Percentiles rank a stretch among this genome's conserved stretches.
Evolutionary conservation across 495 filamentous ascomycete species (phyloP).

Genomic region (Penicillium daleae): DNA sequence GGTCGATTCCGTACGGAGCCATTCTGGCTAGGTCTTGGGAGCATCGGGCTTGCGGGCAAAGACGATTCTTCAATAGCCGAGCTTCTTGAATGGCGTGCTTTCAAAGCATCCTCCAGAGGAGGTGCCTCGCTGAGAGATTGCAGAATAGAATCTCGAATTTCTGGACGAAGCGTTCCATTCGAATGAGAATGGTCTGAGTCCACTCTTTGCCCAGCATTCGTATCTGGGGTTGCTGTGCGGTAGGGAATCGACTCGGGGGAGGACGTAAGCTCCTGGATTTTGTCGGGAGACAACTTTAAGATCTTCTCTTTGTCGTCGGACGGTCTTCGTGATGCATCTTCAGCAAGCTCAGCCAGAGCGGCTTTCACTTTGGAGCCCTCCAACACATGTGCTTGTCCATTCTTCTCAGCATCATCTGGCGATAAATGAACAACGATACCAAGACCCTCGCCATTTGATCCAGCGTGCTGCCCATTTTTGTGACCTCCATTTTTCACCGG

Average conservation of each 20-base stretch:
- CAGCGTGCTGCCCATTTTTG: background rate
- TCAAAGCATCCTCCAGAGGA: constrained; percentile 20
- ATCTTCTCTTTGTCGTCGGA: constrained; percentile 44
- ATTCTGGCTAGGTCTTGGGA: constrained; percentile 16
- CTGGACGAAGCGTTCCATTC: constrained; percentile 13
- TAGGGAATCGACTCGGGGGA: constrained; percentile 57
- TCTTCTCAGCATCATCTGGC: constrained; percentile 3
- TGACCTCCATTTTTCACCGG: background rate
- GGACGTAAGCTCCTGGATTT: constrained; percentile 60
- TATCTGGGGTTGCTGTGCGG: constrained; percentile 32
- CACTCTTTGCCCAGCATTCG: constrained; percentile 27
- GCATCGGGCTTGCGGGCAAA: constrained; percentile 25
- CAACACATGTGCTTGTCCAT: constrained; percentile 21
- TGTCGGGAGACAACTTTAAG: constrained; percentile 55
- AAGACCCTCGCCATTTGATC: constrained; percentile 24
- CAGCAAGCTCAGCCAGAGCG: constrained; percentile 25
- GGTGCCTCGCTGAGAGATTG: constrained; percentile 26
- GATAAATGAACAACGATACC: constrained; percentile 30
- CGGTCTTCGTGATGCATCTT: constrained; percentile 17
- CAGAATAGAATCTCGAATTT: constrained; percentile 19
- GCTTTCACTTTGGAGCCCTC: constrained; percentile 27
- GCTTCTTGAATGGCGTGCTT: constrained; percentile 32
- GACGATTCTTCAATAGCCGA: constrained; percentile 30
- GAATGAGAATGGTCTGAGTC: constrained; percentile 30
- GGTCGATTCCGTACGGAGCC: constrained; percentile 35